Conservation (phyloP, 2,329 filamentous ascomycete genomes). For the Parafenestella ontariensis region DNA sequence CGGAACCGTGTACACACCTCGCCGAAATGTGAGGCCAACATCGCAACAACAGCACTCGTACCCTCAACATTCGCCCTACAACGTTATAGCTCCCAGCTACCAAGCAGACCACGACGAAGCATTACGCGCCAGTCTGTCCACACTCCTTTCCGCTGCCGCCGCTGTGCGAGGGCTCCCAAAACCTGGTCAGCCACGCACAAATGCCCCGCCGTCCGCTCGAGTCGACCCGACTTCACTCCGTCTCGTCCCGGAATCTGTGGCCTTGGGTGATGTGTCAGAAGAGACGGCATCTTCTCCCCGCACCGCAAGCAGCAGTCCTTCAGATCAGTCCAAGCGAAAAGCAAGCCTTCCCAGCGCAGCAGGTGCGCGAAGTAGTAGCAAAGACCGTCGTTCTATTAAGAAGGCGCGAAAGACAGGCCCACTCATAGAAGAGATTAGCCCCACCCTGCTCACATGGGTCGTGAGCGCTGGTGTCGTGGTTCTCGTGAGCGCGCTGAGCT, state of each 20-base stretch:
- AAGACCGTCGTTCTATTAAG: slow-evolving; percentile 54
- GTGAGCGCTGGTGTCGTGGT: slow-evolving; percentile 70
- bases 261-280: slow-evolving; percentile 53
- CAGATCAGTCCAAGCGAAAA: slow-evolving; percentile 56
- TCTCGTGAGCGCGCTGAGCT: slow-evolving; percentile 68
- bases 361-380: slow-evolving; percentile 50
- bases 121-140: slow-evolving; percentile 90
- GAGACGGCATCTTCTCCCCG: slow-evolving; percentile 36
- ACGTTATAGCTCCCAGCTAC: slow-evolving; percentile 75
- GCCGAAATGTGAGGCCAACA: slow-evolving; percentile 37
- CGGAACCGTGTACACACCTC: slow-evolving; percentile 58
- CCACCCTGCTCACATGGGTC: slow-evolving; percentile 70
- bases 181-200: slow-evolving; percentile 43
- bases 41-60: slow-evolving; percentile 51
- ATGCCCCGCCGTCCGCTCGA: slow-evolving; percentile 46
- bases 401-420: slow-evolving; percentile 49
- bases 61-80: slow-evolving; percentile 64
- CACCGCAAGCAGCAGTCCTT: slow-evolving; percentile 36
- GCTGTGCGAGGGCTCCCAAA: slow-evolving; percentile 85
- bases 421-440: slow-evolving; percentile 56
- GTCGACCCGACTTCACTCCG: slow-evolving; percentile 63
- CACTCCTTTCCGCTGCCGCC: slow-evolving; percentile 90
- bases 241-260: slow-evolving; percentile 67
- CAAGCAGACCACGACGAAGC: slow-evolving; percentile 93
- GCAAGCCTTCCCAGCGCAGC: slow-evolving; percentile 38